Percentiles rank a stretch among this genome's conserved stretches.
Conservation (phyloP, 2,329 filamentous ascomycete genomes). For the Phialocephala subalpina region DNA sequence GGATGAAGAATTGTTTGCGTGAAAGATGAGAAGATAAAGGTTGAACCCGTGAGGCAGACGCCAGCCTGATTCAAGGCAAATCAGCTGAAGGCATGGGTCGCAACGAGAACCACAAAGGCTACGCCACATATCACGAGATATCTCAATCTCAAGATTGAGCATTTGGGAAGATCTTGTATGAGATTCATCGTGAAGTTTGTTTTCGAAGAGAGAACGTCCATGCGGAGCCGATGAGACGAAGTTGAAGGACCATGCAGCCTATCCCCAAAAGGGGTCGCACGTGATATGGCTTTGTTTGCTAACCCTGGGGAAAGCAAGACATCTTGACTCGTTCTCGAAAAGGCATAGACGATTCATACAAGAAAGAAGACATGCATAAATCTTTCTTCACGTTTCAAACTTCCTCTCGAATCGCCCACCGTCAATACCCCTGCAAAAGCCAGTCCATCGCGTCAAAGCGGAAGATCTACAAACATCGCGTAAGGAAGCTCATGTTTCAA, state of each 20-base stretch:
- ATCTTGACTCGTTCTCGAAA: not conserved
- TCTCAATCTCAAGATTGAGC: not conserved
- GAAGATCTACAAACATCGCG: conserved; percentile 5
- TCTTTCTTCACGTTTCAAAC: not conserved
- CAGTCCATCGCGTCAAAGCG: conserved; percentile 10
- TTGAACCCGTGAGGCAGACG: not conserved
- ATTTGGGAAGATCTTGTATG: too few relatives aligned
- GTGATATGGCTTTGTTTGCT: too few relatives aligned
- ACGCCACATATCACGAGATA: conserved; percentile 1
- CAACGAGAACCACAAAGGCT: not conserved
- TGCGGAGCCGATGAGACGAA: too few relatives aligned
- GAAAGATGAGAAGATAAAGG: not conserved
- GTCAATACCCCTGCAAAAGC: conserved; percentile 5
- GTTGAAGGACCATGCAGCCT: too few relatives aligned
- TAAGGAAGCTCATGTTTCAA: conserved; percentile 11
- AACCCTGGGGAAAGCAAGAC: not conserved
- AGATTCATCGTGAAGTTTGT: too few relatives aligned
- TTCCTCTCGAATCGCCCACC: not conserved
- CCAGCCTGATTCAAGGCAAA: conserved; percentile 8
- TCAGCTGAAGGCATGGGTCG: not conserved
- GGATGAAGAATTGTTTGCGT: not conserved
- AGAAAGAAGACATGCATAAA: not conserved
- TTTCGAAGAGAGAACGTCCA: too few relatives aligned
- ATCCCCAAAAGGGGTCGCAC: too few relatives aligned
- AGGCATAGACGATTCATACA: not conserved